These are phyloP conservation scores for Aspergillus latus DNA, from an alignment of 2,329 filamentous ascomycete genomes.

Conservation along the genomic window DNA sequence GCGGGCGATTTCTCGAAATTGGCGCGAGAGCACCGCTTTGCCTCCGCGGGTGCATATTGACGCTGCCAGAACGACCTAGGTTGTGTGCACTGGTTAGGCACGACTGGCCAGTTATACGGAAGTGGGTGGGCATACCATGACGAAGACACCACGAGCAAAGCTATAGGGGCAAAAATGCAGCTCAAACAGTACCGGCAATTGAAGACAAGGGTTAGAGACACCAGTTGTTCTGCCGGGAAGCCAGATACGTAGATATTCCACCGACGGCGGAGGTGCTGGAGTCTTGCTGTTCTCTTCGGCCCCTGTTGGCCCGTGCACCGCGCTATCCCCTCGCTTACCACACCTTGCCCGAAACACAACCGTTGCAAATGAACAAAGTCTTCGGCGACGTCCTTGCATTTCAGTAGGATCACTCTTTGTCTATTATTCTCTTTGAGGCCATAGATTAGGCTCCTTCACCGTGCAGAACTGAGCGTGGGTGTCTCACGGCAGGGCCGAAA, in stretches of 20 bases:
- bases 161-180: background rate
- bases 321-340: slow-evolving; percentile 41
- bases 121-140: slow-evolving; percentile 30
- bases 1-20: slow-evolving; percentile 96
- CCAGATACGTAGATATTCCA: slow-evolving; percentile 20
- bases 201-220: slow-evolving; percentile 7
- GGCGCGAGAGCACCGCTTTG: slow-evolving; percentile 95
- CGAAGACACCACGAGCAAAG: background rate
- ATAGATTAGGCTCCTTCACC: background rate
- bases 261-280: slow-evolving; percentile 28
- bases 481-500: background rate
- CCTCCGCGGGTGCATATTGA: slow-evolving; percentile 98
- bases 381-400: slow-evolving; percentile 3
- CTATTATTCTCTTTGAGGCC: background rate
- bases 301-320: slow-evolving; percentile 35
- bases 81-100: slow-evolving; percentile 25
- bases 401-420: slow-evolving; percentile 2
- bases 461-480: background rate
- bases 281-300: slow-evolving; percentile 42
- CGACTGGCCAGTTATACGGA: background rate
- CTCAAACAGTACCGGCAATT: slow-evolving; percentile 4
- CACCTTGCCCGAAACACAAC: slow-evolving; percentile 23
- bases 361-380: slow-evolving; percentile 10
- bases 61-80: slow-evolving; percentile 92
- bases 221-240: slow-evolving; percentile 15